phyloP scores from a whole-genome alignment of 2,329 filamentous ascomycete genomes.

The Remersonia thermophila region DNA sequence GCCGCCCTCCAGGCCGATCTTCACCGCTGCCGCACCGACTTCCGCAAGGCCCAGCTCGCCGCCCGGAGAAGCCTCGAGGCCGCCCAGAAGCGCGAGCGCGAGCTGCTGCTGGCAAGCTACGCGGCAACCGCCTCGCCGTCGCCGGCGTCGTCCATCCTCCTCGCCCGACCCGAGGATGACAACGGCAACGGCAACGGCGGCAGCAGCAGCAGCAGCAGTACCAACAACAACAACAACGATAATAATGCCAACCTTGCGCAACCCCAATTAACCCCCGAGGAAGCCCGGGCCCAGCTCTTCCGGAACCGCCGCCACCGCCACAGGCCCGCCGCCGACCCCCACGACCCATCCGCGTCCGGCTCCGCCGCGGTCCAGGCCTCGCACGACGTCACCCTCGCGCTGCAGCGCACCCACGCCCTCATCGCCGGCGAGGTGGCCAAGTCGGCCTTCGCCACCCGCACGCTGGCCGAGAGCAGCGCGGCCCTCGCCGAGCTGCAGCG shows the following conservation, averaged over 20 bases:
- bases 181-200: conserved; percentile 24
- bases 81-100: conserved; percentile 64
- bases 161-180: conserved; percentile 15
- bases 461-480: conserved; percentile 69
- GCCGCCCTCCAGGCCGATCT: conserved; percentile 59
- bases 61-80: conserved; percentile 64
- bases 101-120: conserved; percentile 59
- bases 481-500: conserved; percentile 72
- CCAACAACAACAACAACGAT: too few species aligned
- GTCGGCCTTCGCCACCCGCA: conserved; percentile 82
- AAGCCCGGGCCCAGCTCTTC: conserved; percentile 14
- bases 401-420: conserved; percentile 75
- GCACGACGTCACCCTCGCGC: conserved; percentile 69
- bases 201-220: background rate
- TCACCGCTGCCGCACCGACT: conserved; percentile 51
- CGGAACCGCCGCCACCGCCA: conserved; percentile 20
- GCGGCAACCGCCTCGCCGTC: conserved; percentile 20
- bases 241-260: background rate
- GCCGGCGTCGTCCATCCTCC: conserved; percentile 3
- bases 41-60: conserved; percentile 68
- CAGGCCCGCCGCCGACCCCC: conserved; percentile 25
- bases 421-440: conserved; percentile 76
- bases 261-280: conserved; percentile 1
- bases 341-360: conserved; percentile 38
- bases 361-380: conserved; percentile 60